Evolutionary conservation across 2,329 filamentous ascomycete genomes (phyloP), one percentile per base, ranked within the genome.

Genomic region (Venturiaceae sp.): DNA sequence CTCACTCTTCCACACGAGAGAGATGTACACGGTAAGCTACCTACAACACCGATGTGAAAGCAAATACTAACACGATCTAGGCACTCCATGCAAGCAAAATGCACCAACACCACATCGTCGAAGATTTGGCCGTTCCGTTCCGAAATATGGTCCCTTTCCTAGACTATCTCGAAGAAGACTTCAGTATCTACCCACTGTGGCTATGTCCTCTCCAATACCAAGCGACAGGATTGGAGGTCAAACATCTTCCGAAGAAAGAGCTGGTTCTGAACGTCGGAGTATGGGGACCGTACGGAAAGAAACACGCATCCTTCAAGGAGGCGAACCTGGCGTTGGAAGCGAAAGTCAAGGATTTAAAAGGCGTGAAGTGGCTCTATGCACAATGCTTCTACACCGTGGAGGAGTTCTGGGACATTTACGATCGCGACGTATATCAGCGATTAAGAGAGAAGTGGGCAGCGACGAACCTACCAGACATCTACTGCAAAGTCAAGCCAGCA

Each of bases 331-430:
- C 75, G 0, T 73, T 89, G 1, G 86, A 88, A 69, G 71, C 74
- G 9, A 81, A 80, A 58, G 74, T 87, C 0, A 75, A 77, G 9
- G 77, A 80, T 30, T 74, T 85, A 7, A 76, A 80, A 3, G 86
- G 86, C 6, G 84, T 83, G 74, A 88, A 88, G 70, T 87, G 83
- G 75, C 71, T 89, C 1, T 89, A 89, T 62, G 84, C 84, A 0
- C 84, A 88, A 59, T 82, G 83, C 0, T 88, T 84, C 69, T 87
- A 87, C 67, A 80, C 77, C 3, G 80, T 85, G 66, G 77, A 81
- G 0, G 85, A 88, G 62, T 89, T 89, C 67, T 88, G 85, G 85
- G 68, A 73, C 9, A 76, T 81, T 55, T 88, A 87, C 61, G 80
- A 86, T 65, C 74, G 76, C 37, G 64, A 71, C 7, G 80, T 80